Conservation (phyloP, 1,139 yeast species). For the Magnusiomyces magnusii region DNA sequence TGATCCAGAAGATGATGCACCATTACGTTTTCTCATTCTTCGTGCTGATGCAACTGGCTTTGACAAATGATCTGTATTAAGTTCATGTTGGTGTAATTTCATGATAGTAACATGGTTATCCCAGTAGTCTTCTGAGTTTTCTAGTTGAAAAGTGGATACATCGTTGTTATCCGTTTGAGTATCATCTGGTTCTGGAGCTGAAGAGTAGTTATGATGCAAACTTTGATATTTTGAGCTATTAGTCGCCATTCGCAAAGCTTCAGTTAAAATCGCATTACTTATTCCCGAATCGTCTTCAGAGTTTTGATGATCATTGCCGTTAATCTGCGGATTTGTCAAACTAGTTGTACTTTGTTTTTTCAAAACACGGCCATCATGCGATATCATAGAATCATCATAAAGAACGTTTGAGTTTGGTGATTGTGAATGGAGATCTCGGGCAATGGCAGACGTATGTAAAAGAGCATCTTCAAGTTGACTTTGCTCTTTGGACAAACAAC, state of each 20-base stretch:
- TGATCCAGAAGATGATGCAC: background rate
- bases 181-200: background rate
- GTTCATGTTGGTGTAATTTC: background rate
- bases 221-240: background rate
- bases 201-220: background rate
- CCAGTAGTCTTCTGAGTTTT: background rate
- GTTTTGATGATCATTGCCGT: conserved; percentile 9
- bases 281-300: background rate
- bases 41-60: background rate
- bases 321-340: background rate
- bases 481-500: conserved; percentile 13
- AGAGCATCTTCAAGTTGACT: conserved; percentile 25
- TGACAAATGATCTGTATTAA: background rate
- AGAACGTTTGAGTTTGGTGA: background rate
- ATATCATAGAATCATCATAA: conserved; percentile 6
- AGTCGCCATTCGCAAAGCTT: conserved; percentile 2
- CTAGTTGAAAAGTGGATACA: background rate
- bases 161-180: too few species aligned
- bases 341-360: conserved; percentile 5
- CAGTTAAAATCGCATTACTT: background rate
- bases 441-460: conserved; percentile 27
- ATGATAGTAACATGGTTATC: background rate
- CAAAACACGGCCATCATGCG: conserved; percentile 1
- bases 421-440: conserved; percentile 18
- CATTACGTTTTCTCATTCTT: background rate